Evolutionary conservation across 129 eudicot species (phyloP).

Genomic region (Escallonia rubra): DNA sequence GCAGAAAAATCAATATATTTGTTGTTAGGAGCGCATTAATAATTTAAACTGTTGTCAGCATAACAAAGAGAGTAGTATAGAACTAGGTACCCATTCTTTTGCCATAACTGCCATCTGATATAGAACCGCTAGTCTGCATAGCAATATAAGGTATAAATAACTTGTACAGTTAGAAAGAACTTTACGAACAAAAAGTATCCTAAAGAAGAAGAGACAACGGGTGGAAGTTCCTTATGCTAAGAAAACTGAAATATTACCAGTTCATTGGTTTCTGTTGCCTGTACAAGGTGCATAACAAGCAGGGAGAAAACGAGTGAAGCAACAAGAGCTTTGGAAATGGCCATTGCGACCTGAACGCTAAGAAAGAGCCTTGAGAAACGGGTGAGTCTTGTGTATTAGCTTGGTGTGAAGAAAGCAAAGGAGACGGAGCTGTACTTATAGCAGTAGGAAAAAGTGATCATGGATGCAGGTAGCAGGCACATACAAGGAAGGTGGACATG

Average conservation of each 20-base stretch:
- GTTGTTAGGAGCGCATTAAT: neutral
- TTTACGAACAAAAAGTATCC: too few relatives aligned
- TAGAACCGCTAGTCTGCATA: conserved; percentile 7
- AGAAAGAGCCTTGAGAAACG: neutral
- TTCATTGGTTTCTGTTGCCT: conserved; percentile 6
- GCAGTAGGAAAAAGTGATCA: neutral
- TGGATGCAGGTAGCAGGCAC: neutral
- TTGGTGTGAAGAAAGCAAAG: neutral
- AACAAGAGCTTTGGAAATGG: conserved; percentile 10
- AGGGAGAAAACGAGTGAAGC: conserved; percentile 7
- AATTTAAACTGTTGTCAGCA: neutral
- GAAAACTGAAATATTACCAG: neutral
- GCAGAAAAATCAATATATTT: neutral
- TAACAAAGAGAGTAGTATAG: neutral
- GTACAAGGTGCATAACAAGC: conserved; percentile 13
- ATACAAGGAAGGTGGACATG: neutral
- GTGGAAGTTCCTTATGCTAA: too few relatives aligned
- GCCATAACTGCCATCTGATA: neutral
- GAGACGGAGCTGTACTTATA: conserved; percentile 4
- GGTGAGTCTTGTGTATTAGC: neutral
- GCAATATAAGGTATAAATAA: neutral
- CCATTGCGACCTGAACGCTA: neutral
- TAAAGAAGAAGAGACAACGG: too few relatives aligned
- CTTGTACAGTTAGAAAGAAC: neutral
- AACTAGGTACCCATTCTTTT: conserved; percentile 1